A percentile compares a stretch with the other conserved stretches of the same genome.
Evolutionary conservation across 129 eudicot genomes (phyloP).

Genomic region (Calendula officinalis): DNA sequence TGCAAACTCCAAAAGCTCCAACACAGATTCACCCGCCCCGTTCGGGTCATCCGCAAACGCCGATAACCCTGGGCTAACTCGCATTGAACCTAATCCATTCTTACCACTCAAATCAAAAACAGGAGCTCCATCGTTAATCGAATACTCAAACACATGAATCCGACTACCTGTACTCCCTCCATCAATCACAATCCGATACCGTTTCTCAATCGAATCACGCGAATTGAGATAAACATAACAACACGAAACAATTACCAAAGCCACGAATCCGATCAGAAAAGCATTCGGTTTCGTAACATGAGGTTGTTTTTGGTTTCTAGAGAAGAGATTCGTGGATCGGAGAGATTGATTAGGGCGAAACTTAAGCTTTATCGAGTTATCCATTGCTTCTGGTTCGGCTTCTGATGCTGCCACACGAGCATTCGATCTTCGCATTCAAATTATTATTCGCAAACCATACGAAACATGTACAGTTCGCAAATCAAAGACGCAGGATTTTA

Average conservation of each 20-base stretch:
- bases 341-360: conserved; percentile 38
- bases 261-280: conserved; percentile 28
- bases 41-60: conserved; percentile 61
- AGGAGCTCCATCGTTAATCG: conserved; percentile 38
- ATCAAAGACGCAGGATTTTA: conserved; percentile 11
- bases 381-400: not conserved
- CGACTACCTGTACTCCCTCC: conserved; percentile 95
- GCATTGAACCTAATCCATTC: conserved; percentile 56
- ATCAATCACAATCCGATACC: conserved; percentile 61
- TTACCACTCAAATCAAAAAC: conserved; percentile 56
- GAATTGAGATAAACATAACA: conserved; percentile 34
- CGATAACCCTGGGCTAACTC: conserved; percentile 91
- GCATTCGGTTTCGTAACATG: conserved; percentile 25
- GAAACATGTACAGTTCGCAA: conserved; percentile 26
- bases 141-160: conserved; percentile 71
- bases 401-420: conserved; percentile 41
- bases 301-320: conserved; percentile 32
- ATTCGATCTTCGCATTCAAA: conserved; percentile 88
- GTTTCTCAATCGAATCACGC: not conserved
- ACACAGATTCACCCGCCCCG: conserved; percentile 55
- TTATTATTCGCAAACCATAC: conserved; percentile 40
- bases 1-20: conserved; percentile 75
- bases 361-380: conserved; percentile 50
- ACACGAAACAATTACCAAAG: conserved; percentile 28
- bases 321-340: conserved; percentile 52